phyloP scores from a whole-genome alignment of 495 filamentous ascomycete genomes.

The Penicillium simplicissimum region DNA sequence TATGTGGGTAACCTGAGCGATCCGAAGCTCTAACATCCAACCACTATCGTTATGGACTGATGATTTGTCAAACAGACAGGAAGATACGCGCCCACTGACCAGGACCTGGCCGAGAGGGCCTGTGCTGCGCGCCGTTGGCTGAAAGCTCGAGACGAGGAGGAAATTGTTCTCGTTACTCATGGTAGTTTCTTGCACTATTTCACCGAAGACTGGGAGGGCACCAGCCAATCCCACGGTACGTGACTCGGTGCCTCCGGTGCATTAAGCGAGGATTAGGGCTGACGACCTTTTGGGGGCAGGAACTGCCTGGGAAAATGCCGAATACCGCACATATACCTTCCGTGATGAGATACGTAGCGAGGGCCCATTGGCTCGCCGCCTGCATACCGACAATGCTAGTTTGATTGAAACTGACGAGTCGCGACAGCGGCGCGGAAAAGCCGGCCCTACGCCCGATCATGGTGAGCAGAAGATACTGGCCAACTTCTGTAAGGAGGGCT shows the following conservation, averaged over 20 bases:
- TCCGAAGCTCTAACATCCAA: no score
- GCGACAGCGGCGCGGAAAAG: conserved; percentile 55
- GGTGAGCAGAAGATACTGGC: conserved; percentile 42
- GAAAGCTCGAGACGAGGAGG: conserved; percentile 53
- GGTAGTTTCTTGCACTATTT: conserved; percentile 75
- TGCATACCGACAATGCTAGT: conserved; percentile 58
- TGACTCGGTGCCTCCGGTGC: conserved; percentile 6
- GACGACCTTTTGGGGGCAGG: conserved; percentile 41
- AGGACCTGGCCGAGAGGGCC: conserved; percentile 63
- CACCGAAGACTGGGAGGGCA: conserved; percentile 77
- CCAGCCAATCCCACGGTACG: conserved; percentile 55
- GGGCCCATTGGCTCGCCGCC: conserved; percentile 38
- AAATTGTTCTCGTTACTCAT: conserved; percentile 74
- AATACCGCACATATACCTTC: conserved; percentile 77
- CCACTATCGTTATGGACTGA: background rate
- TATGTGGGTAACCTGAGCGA: conserved; percentile 9
- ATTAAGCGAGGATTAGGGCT: background rate
- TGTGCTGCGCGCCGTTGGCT: conserved; percentile 67
- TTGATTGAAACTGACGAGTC: conserved; percentile 65
- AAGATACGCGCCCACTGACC: conserved; percentile 58
- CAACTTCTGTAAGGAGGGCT: conserved; percentile 42
- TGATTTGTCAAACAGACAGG: conserved; percentile 25
- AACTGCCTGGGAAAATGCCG: conserved; percentile 84
- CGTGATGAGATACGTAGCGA: conserved; percentile 41
- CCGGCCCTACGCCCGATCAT: conserved; percentile 34